Conservation (phyloP, 257 asterid species). For the Solanum raphanifolium region DNA sequence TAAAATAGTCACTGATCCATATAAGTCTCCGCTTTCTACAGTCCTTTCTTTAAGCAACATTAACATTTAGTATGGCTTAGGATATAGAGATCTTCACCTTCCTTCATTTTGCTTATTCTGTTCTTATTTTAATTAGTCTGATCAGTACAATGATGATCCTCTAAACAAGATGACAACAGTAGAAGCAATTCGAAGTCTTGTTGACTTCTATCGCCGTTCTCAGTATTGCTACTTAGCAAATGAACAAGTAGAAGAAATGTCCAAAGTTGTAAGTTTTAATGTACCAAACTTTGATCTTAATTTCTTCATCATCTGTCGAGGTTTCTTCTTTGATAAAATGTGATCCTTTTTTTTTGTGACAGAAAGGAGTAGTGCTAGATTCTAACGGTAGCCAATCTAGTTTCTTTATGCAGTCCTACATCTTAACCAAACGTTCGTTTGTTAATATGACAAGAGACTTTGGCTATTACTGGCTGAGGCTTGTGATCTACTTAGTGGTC, state of each 20-base stretch:
- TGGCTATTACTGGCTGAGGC: constrained; percentile 96
- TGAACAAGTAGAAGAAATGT: constrained; percentile 70
- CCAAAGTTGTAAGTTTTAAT: constrained; percentile 60
- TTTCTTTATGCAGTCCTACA: constrained; percentile 76
- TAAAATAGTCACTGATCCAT: not conserved
- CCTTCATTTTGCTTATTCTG: not conserved
- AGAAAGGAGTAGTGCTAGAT: constrained; percentile 91
- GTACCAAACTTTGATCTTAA: not conserved
- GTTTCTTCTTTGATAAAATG: not conserved
- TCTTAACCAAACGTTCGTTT: constrained; percentile 75
- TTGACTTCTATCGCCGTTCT: constrained; percentile 51
- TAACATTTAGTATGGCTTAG: not conserved
- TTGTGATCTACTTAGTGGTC: constrained; percentile 73
- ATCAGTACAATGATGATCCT: constrained; percentile 65
- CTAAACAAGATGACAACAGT: constrained; percentile 72
- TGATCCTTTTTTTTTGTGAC: not conserved
- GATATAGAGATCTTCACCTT: not conserved
- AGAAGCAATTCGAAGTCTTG: constrained; percentile 62
- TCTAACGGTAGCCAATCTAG: constrained; percentile 97
- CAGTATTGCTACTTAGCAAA: constrained; percentile 26
- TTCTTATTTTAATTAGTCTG: constrained; percentile 33
- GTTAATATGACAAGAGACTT: constrained; percentile 95
- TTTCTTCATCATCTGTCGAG: not conserved
- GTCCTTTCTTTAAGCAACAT: not conserved
- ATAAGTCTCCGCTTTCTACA: not conserved